Evolutionary conservation across 148 eudicot genomes (phyloP).

Genomic region (Arbutus unedo): DNA sequence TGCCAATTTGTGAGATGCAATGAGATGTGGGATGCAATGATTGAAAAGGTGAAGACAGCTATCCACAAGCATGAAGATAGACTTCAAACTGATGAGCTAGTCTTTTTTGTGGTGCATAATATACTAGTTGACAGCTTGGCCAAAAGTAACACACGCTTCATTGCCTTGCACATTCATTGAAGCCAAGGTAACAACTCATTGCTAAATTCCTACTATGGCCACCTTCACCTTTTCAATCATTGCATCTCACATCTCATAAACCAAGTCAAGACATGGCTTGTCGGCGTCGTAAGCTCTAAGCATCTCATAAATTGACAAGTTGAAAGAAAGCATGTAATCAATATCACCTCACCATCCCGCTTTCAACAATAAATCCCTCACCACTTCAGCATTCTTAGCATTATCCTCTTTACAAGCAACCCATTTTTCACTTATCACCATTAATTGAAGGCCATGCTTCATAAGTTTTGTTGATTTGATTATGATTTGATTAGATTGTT

Average conservation of each 20-base stretch:
- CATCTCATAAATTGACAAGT: background rate
- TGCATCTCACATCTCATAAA: background rate
- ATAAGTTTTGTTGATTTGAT: background rate
- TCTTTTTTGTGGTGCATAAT: slow-evolving; percentile 18
- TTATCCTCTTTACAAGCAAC: background rate
- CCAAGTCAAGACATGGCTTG: background rate
- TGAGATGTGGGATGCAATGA: slow-evolving; percentile 26
- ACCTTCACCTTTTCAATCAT: background rate
- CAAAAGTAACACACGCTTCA: slow-evolving; percentile 23
- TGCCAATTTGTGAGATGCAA: slow-evolving; percentile 15
- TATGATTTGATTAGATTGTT: no score
- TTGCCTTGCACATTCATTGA: slow-evolving; percentile 23
- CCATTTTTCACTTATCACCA: background rate
- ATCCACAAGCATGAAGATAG: slow-evolving; percentile 4
- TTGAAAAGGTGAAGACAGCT: slow-evolving; percentile 16
- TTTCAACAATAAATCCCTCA: background rate
- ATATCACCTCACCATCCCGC: background rate
- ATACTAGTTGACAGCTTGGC: slow-evolving; percentile 19
- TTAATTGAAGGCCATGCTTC: background rate
- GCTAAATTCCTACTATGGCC: no score
- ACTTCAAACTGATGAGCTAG: background rate
- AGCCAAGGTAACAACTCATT: no score
- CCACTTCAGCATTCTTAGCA: background rate
- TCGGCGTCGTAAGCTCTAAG: background rate
- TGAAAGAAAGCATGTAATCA: background rate